Conservation (phyloP, 208 protist species). For the Zelonia costaricensis region DNA sequence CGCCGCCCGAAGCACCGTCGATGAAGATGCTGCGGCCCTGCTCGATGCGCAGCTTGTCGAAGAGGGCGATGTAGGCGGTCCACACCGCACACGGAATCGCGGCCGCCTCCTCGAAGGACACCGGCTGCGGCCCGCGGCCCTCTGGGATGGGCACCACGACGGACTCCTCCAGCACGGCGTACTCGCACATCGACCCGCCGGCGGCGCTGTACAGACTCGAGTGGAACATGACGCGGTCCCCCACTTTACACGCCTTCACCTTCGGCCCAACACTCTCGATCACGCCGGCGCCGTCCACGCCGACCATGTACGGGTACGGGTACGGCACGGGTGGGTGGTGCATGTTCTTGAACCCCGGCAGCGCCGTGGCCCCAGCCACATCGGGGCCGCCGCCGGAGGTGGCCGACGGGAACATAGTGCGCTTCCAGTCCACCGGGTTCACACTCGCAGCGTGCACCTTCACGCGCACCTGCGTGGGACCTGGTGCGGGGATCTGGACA, state of each 20-base stretch:
- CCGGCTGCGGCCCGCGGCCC: constrained; percentile 9
- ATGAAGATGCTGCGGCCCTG: constrained; percentile 72
- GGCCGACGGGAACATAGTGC: constrained; percentile 25
- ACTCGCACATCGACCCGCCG: constrained; percentile 71
- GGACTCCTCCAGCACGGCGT: constrained; percentile 52
- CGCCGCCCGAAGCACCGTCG: constrained; percentile 68
- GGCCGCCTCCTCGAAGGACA: constrained; percentile 71
- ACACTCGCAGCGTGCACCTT: constrained; percentile 47
- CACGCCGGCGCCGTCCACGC: constrained; percentile 52
- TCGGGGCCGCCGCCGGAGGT: constrained; percentile 6
- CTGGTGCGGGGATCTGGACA: constrained; percentile 37
- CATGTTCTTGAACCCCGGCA: constrained; percentile 18
- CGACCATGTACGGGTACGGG: constrained; percentile 59
- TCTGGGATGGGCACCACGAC: constrained; percentile 44
- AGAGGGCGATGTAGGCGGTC: constrained; percentile 71
- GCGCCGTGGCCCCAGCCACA: constrained; percentile 8
- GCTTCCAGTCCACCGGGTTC: constrained; percentile 54
- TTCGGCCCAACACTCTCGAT: constrained; percentile 54
- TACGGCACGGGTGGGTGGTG: constrained; percentile 28
- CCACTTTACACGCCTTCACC: constrained; percentile 24
- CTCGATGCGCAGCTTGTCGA: constrained; percentile 75
- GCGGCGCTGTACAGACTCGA: constrained; percentile 22
- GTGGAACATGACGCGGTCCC: constrained; percentile 66
- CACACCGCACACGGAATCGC: constrained; percentile 61
- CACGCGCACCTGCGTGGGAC: constrained; percentile 40